Evolutionary conservation across 345 rosid genomes (phyloP).

Genomic region (Acer campestre): DNA sequence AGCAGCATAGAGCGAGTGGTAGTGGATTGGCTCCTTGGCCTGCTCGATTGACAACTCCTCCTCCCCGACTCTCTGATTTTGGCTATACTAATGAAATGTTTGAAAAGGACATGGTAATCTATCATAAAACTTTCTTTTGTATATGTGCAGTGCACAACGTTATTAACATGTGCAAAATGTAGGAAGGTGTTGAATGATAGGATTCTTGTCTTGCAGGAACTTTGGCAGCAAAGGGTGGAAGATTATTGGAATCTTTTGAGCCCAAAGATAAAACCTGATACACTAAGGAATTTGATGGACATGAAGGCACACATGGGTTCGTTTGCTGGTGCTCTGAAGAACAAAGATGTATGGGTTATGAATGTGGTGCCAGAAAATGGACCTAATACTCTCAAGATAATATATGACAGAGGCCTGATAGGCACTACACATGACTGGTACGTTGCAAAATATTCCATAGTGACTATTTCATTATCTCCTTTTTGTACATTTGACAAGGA

Average conservation of each 20-base stretch:
- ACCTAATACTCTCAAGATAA: conserved; percentile 31
- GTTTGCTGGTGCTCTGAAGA: conserved; percentile 40
- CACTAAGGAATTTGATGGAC: conserved; percentile 43
- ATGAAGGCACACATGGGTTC: conserved; percentile 47
- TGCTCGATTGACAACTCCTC: conserved; percentile 34
- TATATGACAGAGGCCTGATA: conserved; percentile 36
- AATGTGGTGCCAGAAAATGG: conserved; percentile 34
- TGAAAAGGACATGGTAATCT: conserved; percentile 40
- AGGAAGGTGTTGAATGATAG: neutral
- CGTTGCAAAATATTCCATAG: neutral
- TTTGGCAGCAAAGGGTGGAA: conserved; percentile 37
- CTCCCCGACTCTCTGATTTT: conserved; percentile 41
- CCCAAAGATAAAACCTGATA: conserved; percentile 34
- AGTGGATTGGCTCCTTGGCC: conserved; percentile 50
- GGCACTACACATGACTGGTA: conserved; percentile 37
- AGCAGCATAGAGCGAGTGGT: conserved; percentile 18
- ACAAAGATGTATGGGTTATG: conserved; percentile 44
- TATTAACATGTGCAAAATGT: neutral
- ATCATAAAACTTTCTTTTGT: neutral
- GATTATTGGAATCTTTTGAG: conserved; percentile 40
- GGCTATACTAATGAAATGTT: conserved; percentile 39
- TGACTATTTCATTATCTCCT: neutral
- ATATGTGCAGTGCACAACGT: neutral
- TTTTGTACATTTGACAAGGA: neutral
- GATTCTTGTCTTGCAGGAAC: conserved; percentile 26